These are phyloP conservation scores for Hyaloscypha hepaticicola DNA, from an alignment of 495 filamentous ascomycete genomes.

Conservation along the genomic window DNA sequence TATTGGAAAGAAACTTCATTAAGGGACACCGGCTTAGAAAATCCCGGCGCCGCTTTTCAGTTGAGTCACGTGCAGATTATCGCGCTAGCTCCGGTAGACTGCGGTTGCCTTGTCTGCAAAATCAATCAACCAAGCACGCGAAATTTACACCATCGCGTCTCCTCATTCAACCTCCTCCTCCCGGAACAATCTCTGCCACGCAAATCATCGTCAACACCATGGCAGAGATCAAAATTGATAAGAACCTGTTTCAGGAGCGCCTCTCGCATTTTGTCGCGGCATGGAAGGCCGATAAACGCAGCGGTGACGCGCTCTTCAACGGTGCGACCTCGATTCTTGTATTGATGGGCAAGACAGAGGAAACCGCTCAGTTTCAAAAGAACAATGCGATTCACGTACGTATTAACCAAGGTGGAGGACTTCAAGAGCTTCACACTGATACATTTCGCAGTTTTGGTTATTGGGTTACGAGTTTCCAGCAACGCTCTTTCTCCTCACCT, in stretches of 20 bases:
- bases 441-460: slow-evolving; percentile 79
- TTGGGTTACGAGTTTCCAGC: slow-evolving; percentile 98
- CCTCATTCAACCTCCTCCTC: slow-evolving; percentile 3
- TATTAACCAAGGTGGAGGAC: slow-evolving; percentile 22
- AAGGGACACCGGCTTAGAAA: too few relatives aligned
- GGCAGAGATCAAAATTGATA: slow-evolving; percentile 83
- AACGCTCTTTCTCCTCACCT: slow-evolving; percentile 87
- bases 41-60: too few relatives aligned
- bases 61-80: too few relatives aligned
- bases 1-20: too few relatives aligned
- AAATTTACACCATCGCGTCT: slow-evolving; percentile 30
- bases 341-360: slow-evolving; percentile 91
- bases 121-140: slow-evolving; percentile 27
- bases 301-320: slow-evolving; percentile 74
- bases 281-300: slow-evolving; percentile 95
- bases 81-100: slow-evolving; percentile 13
- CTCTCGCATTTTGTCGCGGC: slow-evolving; percentile 78
- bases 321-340: slow-evolving; percentile 84
- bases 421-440: slow-evolving; percentile 13
- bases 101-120: neutral
- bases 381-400: slow-evolving; percentile 92
- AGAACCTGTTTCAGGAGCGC: slow-evolving; percentile 86
- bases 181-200: slow-evolving; percentile 29
- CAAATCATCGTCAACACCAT: slow-evolving; percentile 39
- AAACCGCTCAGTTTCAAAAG: slow-evolving; percentile 80